Conservation (phyloP, 306 rosid species). For the Oxytropis ochrocephala region DNA sequence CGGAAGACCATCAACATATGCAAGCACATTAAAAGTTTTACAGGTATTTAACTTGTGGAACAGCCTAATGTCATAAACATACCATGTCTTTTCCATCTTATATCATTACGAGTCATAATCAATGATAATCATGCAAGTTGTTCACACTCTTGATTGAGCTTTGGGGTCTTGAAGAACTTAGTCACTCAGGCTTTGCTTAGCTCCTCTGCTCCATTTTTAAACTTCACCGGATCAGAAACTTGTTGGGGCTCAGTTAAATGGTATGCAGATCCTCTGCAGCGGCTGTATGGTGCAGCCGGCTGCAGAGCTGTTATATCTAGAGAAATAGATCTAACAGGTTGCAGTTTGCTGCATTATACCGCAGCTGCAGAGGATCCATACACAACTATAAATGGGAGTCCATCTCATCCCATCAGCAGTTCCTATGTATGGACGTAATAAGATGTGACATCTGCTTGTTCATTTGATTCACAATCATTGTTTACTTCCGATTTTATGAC, state of each 20-base stretch:
- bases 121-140: background rate
- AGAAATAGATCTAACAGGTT: no score
- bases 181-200: background rate
- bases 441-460: background rate
- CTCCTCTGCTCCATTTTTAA: background rate
- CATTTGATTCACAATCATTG: background rate
- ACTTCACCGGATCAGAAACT: background rate
- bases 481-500: background rate
- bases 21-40: conserved; percentile 74
- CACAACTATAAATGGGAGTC: background rate
- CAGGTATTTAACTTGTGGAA: conserved; percentile 46
- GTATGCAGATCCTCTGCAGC: no score
- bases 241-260: background rate
- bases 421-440: background rate
- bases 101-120: background rate
- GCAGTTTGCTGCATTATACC: no score
- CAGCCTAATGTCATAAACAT: background rate
- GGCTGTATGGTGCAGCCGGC: no score
- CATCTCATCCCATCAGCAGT: conserved; percentile 6
- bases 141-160: background rate
- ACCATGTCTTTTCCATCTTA: background rate
- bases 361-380: no score
- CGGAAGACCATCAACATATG: conserved; percentile 98
- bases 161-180: background rate
- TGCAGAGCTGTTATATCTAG: no score